A percentile compares a stretch with the other conserved stretches of the same genome.
phyloP scores from a whole-genome alignment of 108 stramenopile genomes.

The Hondaea fermentalgiana region DNA sequence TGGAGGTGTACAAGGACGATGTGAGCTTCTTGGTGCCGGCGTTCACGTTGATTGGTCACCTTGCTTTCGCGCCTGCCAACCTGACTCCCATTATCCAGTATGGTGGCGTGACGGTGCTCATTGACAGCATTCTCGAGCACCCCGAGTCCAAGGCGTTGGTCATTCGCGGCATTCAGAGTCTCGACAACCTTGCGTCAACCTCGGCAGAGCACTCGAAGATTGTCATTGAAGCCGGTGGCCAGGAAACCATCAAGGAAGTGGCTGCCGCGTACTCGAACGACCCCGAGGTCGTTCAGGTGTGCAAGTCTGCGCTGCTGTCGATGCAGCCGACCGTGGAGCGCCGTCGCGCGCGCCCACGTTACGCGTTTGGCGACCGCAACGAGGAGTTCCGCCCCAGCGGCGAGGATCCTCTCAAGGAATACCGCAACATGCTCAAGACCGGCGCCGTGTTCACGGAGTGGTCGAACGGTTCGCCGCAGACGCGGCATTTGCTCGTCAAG shows the following conservation, averaged over 20 bases:
- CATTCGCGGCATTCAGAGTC: conserved; percentile 3
- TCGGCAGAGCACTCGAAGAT: conserved; percentile 4
- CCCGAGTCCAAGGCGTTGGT: conserved; percentile 13
- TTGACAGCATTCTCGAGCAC: conserved; percentile 15
- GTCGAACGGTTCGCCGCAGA: background rate
- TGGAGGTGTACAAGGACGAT: background rate
- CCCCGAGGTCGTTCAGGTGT: conserved; percentile 14
- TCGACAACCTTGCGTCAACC: conserved; percentile 12
- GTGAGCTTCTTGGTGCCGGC: conserved; percentile 18
- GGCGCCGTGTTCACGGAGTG: conserved; percentile 8
- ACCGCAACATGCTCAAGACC: conserved; percentile 12
- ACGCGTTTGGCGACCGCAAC: background rate
- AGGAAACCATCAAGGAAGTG: conserved; percentile 17
- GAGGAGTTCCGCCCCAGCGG: background rate
- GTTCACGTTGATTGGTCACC: background rate
- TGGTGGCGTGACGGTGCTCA: background rate
- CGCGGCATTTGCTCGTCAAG: conserved; percentile 4
- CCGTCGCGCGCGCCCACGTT: background rate
- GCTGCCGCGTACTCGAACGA: conserved; percentile 17
- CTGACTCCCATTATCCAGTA: background rate
- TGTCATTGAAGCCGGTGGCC: conserved; percentile 16
- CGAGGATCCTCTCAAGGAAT: background rate
- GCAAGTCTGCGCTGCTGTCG: conserved; percentile 16
- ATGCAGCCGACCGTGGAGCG: conserved; percentile 2
- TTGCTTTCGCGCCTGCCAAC: conserved; percentile 18